Evolutionary conservation across 202 grass and related monocot genomes (phyloP), one percentile per base, ranked within the genome.

Genomic region (Cymbopogon flexuosus): DNA sequence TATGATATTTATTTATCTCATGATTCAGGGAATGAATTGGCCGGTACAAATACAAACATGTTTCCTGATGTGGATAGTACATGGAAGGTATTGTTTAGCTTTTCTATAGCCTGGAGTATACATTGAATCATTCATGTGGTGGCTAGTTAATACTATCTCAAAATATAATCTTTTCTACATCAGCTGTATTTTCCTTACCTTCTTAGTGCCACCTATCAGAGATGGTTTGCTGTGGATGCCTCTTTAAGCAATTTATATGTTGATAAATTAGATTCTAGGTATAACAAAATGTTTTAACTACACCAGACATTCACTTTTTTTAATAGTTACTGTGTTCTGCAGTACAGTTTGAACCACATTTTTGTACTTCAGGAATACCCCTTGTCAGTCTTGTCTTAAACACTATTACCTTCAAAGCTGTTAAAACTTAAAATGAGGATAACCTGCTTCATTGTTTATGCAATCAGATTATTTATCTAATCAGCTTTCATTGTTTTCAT

Each of bases 41-140:
- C 70, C 73, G 95, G 90, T 71, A 70, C 73, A 60, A 90, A 90
- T 61, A 66, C 80, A 59, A 90, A 51, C 66, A 93, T 97, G 84
- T 97, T 97, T 82, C 95, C 95, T 80, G 91, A 92, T 13, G 95
- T 93, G 60, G 84, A 94, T 73, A 98, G 92, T 75, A 89, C 79
- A 62, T 98, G 95, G 95, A 98, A 98, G 86, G 95, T 98, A 94
- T 82, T 30, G 63, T 59, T 68, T 47, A 15, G 35, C 64, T n/a
- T 66, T 13, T 58, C 4, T 65, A 62, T 58, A 68, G 35, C 35
- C 14, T 73, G 35, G 10, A 3, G 3, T 77, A 36, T 23, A 69
- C 12, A 86, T 46, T 56, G 3, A 39, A 67, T 75, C 40, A 24
- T 65, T 77, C 47, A 65, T 46, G 24, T 46, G 24, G 30, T 72